A percentile compares a stretch with the other conserved stretches of the same genome.
phyloP scores from a whole-genome alignment of 257 asterid species.

The Solanum pimpinellifolium region DNA sequence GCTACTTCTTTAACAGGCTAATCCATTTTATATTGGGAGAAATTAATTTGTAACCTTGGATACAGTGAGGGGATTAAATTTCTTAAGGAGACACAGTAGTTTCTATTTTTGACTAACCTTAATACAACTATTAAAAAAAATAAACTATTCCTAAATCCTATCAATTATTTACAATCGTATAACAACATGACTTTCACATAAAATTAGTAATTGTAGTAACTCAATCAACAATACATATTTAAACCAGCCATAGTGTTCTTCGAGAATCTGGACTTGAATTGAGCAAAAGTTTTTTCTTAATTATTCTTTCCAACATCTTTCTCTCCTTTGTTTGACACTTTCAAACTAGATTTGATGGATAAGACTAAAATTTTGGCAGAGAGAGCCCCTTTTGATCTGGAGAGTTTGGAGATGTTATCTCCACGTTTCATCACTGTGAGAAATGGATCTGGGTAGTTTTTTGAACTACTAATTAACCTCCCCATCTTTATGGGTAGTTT shows the following conservation, averaged over 20 bases:
- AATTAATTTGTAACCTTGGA: too few species aligned
- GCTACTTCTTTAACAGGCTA: too few species aligned
- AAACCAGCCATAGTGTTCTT: background rate
- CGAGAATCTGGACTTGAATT: background rate
- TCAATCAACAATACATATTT: background rate
- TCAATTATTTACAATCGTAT: background rate
- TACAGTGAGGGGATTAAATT: too few species aligned
- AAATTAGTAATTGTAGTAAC: background rate
- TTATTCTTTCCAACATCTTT: too few species aligned
- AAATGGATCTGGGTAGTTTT: background rate
- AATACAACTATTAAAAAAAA: too few species aligned
- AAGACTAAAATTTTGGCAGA: background rate
- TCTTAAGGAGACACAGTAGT: too few species aligned
- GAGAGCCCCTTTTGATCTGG: background rate
- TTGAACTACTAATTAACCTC: too few species aligned
- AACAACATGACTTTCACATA: background rate
- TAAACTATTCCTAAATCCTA: background rate
- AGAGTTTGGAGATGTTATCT: too few species aligned
- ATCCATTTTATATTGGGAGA: too few species aligned
- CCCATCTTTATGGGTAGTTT: background rate
- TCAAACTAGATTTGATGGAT: background rate
- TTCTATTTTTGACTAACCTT: too few species aligned
- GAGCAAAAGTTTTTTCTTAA: background rate
- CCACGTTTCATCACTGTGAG: background rate
- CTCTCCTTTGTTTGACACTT: background rate